Percentiles rank a stretch among this genome's conserved stretches.
These are phyloP conservation scores for Kwoniella europaea DNA, from an alignment of 768 basidiomycete genomes.

Conservation along the genomic window DNA sequence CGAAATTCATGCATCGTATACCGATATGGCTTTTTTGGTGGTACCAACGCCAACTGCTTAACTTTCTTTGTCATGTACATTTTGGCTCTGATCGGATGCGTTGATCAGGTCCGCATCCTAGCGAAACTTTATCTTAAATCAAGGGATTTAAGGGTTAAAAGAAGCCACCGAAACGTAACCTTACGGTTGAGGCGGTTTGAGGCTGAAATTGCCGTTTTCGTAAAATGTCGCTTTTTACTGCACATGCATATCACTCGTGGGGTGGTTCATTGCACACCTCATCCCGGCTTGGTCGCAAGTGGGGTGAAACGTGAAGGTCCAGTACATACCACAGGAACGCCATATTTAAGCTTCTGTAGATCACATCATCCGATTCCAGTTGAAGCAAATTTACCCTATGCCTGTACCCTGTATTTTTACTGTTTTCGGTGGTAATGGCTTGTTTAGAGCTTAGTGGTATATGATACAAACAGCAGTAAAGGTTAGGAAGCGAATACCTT, in stretches of 20 bases:
- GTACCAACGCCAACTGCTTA: not conserved
- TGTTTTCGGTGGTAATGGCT: not conserved
- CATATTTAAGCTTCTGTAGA: not conserved
- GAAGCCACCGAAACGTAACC: not conserved
- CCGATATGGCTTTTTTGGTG: constrained; percentile 6
- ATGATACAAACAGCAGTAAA: too few relatives aligned
- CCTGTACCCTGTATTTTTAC: not conserved
- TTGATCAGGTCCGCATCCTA: constrained; percentile 6
- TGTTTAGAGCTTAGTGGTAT: not conserved
- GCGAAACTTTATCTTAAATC: not conserved
- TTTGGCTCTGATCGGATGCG: constrained; percentile 5
- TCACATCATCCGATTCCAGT: too few relatives aligned
- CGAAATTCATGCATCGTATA: not conserved
- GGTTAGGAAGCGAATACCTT: too few relatives aligned
- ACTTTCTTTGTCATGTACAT: not conserved
- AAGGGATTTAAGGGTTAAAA: not conserved
- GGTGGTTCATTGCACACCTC: too few relatives aligned
- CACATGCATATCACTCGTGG: not conserved
- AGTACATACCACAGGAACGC: not conserved
- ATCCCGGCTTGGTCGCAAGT: not conserved
- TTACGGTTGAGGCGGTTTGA: not conserved
- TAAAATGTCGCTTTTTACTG: not conserved
- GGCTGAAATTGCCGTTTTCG: not conserved
- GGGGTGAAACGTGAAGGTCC: not conserved
- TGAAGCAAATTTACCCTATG: not conserved